These are phyloP conservation scores for Galerina marginata DNA, from an alignment of 768 basidiomycete species.

Conservation along the genomic window DNA sequence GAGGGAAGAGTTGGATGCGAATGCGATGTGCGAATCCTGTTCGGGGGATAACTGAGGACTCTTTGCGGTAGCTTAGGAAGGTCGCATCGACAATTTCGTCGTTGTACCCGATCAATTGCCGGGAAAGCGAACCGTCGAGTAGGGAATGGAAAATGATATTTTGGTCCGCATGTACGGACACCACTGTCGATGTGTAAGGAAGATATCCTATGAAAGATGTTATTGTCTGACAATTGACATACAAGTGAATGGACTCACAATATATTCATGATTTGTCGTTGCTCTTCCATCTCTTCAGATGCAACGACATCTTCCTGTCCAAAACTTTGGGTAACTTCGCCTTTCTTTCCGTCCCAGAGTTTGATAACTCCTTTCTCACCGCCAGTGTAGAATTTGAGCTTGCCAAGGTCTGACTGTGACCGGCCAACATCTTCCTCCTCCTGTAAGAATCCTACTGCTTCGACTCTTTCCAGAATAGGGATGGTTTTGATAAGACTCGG, in stretches of 20 bases:
- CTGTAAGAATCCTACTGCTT: slow-evolving; percentile 78
- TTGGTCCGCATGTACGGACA: slow-evolving; percentile 94
- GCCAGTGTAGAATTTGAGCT: slow-evolving; percentile 81
- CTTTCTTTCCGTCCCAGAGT: slow-evolving; percentile 82
- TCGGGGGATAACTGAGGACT: slow-evolving; percentile 22
- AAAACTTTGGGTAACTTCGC: slow-evolving; percentile 64
- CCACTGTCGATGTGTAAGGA: slow-evolving; percentile 62
- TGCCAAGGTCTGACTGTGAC: slow-evolving; percentile 41
- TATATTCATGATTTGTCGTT: slow-evolving; percentile 81
- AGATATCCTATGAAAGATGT: slow-evolving; percentile 66
- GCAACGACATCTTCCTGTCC: slow-evolving; percentile 50
- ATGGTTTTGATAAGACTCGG: slow-evolving; percentile 80
- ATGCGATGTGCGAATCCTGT: slow-evolving; percentile 77
- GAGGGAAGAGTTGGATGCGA: slow-evolving; percentile 97
- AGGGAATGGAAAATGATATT: slow-evolving; percentile 94
- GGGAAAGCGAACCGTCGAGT: slow-evolving; percentile 60
- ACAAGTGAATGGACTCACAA: slow-evolving; percentile 61
- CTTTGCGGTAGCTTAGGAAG: slow-evolving; percentile 61
- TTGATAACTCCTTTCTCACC: slow-evolving; percentile 88
- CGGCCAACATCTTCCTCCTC: slow-evolving; percentile 54
- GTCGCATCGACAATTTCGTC: slow-evolving; percentile 94
- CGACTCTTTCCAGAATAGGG: slow-evolving; percentile 83
- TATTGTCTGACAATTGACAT: slow-evolving; percentile 16
- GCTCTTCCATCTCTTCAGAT: slow-evolving; percentile 71
- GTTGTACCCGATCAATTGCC: slow-evolving; percentile 95